phyloP scores from a whole-genome alignment of 768 basidiomycete species.

The Mycena epipterygia region DNA sequence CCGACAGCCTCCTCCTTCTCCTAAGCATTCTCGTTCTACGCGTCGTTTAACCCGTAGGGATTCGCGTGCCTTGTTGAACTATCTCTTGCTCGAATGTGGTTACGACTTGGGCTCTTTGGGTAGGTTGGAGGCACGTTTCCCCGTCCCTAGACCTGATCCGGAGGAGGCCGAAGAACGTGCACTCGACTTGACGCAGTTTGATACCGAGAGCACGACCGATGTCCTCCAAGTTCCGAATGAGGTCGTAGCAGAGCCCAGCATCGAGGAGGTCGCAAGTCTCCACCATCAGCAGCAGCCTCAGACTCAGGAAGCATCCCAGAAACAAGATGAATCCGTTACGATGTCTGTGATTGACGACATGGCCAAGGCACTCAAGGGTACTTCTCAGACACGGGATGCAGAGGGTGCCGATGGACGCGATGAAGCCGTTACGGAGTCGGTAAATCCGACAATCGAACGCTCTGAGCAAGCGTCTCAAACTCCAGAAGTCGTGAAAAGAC shows the following conservation, averaged over 20 bases:
- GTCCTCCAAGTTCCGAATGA: background rate
- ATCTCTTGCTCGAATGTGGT: constrained; percentile 30
- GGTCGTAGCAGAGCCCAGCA: background rate
- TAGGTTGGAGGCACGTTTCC: constrained; percentile 20
- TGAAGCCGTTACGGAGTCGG: background rate
- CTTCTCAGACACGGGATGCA: no score
- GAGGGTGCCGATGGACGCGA: background rate
- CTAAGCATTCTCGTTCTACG: background rate
- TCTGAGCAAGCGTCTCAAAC: background rate
- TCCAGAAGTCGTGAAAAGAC: background rate
- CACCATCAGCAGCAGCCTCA: background rate
- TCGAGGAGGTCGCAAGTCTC: background rate
- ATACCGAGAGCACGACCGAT: background rate
- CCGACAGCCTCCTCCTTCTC: constrained; percentile 25
- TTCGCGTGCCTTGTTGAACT: constrained; percentile 21
- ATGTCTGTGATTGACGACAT: constrained; percentile 4
- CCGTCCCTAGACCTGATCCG: background rate
- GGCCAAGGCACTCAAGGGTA: no score
- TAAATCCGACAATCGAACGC: background rate
- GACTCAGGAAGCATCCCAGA: background rate
- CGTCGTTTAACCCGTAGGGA: constrained; percentile 13
- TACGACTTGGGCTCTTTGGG: constrained; percentile 26
- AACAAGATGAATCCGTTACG: background rate
- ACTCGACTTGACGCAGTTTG: background rate
- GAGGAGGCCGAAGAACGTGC: background rate